Base-by-base conservation (phyloP, 805 yeast species). In the Candida railenensis region DNA sequence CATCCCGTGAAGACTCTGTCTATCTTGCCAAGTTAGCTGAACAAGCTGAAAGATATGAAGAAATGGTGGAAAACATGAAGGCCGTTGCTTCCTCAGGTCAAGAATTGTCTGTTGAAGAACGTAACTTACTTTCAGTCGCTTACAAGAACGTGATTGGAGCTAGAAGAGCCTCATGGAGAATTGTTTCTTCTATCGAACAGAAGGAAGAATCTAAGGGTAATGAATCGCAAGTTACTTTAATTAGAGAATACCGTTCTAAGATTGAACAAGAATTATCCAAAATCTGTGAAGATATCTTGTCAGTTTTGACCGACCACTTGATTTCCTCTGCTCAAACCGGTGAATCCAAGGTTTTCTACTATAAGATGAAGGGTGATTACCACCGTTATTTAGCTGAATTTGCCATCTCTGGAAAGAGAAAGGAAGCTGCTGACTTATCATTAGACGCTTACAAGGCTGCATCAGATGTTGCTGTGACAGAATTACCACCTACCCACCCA, bases 31-130 rank as follows among this genome's bases (percentile, higher is more conserved):
- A 94, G 70, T 85, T 94, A 69, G 97, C 97, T 65, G 98, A 92
- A 77, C 97, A 92, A 79, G 97, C 98, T 65, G 99, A 94, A 78
- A 95, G 98, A 76, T 94, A 91, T 71, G 98, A 94, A 78, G 98
- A 92, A 78, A 90, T 89, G 97, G 98, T 92, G 61, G 96, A 89
- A 72, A 89, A 89, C 78, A 92, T 92, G 97, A 91, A 92, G 73
- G 86, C 89, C 45, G 98, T 94, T 63, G 98, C 97, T 59, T 86
- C 96, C 37, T 82, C 96, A 38, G 97, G 96, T 53, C 91, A 88
- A 73, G 98, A 92, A 71, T 78, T 94, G 58, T 86, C 95, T 43
- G 96, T 94, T 57, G 99, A 94, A 77, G 99, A 94, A 78, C 91
- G 99, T 74, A 94, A 94, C 76, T 80, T 92, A 58, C 81, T 92